Evolutionary conservation across 225 moss, liverwort and hornwort species (phyloP).

Genomic region (Polytrichum formosum): DNA sequence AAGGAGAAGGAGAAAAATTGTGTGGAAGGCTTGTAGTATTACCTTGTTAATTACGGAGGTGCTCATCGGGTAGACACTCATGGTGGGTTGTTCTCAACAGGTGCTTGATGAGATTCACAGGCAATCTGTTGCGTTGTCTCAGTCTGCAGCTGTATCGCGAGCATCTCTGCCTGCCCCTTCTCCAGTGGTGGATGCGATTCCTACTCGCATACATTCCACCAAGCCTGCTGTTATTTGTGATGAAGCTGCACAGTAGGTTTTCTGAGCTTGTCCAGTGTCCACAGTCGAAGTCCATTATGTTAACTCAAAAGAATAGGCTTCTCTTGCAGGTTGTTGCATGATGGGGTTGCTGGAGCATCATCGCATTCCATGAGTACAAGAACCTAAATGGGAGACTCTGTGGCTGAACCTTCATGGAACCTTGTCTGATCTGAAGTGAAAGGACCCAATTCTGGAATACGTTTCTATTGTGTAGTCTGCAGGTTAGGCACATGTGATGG

Average conservation of each 20-base stretch:
- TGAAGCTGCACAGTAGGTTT: conserved; percentile 71
- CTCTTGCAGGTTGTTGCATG: not conserved
- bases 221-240: conserved; percentile 41
- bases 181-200: conserved; percentile 77
- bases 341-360: conserved; percentile 8
- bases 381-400: conserved; percentile 5
- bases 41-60: too few species aligned
- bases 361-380: conserved; percentile 8
- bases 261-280: not conserved
- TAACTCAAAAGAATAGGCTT: conserved; percentile 2
- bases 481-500: conserved; percentile 6
- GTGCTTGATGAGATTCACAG: conserved; percentile 93
- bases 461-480: conserved; percentile 7
- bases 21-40: too few species aligned
- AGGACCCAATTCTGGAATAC: conserved; percentile 10
- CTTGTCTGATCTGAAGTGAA: not conserved
- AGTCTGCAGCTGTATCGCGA: conserved; percentile 67
- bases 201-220: conserved; percentile 63
- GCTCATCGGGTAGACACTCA: too few species aligned
- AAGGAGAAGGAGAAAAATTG: too few species aligned
- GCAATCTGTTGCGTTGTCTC: conserved; percentile 83
- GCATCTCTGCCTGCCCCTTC: conserved; percentile 79
- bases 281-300: not conserved
- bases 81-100: conserved; percentile 27
- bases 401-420: conserved; percentile 8